Percentiles rank a stretch among this genome's conserved stretches.
Conservation (phyloP, 768 basidiomycete genomes). For the Boletus tylopilopsis region DNA sequence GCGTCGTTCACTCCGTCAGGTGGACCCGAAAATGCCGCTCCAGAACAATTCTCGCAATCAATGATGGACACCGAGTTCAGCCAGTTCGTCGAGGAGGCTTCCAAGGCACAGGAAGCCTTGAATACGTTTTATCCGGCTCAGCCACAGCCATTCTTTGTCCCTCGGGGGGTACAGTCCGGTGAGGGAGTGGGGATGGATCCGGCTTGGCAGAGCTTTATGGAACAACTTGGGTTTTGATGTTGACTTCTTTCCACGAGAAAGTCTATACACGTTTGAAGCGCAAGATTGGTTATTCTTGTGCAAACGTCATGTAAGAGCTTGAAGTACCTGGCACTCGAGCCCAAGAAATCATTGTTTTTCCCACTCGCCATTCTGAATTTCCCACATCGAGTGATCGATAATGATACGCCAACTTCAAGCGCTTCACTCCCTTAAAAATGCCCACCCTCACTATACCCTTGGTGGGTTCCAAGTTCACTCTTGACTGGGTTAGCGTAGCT, state of each 20-base stretch:
- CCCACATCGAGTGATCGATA: too few species aligned
- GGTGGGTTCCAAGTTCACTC: constrained; percentile 6
- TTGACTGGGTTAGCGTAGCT: constrained; percentile 31
- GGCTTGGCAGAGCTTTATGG: constrained; percentile 65
- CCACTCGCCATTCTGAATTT: too few species aligned
- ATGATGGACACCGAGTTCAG: constrained; percentile 32
- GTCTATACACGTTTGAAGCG: too few species aligned
- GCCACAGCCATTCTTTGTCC: constrained; percentile 7
- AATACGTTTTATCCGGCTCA: constrained; percentile 18
- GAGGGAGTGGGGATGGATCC: constrained; percentile 47
- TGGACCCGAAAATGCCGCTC: constrained; percentile 29
- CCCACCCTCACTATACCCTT: constrained; percentile 13
- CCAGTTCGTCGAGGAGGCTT: constrained; percentile 16
- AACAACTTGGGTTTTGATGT: constrained; percentile 55
- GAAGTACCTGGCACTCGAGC: too few species aligned
- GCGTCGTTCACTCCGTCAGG: constrained; percentile 14
- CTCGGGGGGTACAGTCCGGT: neutral
- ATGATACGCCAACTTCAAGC: too few species aligned
- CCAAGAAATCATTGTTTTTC: too few species aligned
- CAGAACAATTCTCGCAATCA: constrained; percentile 23
- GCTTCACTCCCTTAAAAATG: neutral
- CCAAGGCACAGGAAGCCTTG: constrained; percentile 6
- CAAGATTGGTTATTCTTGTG: neutral
- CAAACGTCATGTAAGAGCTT: neutral
- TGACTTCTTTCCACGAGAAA: too few species aligned